Conservation (phyloP, 2,329 filamentous ascomycete species). For the Colletotrichum siamense region DNA sequence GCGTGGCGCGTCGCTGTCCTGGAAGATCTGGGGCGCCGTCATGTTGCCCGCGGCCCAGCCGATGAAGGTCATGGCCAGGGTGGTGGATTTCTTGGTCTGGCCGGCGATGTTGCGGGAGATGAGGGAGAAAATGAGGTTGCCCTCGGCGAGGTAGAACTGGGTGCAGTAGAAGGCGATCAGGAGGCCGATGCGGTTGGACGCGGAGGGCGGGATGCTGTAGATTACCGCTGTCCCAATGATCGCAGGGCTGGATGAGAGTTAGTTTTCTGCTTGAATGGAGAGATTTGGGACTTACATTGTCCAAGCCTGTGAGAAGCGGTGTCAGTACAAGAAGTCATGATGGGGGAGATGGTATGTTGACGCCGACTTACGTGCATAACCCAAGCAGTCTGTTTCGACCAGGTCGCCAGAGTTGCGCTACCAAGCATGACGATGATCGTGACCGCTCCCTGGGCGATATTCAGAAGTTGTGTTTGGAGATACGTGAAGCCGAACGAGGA, state of each 20-base stretch:
- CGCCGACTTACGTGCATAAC: background rate
- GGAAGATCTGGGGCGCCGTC: conserved; percentile 69
- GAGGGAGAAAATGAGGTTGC: conserved; percentile 67
- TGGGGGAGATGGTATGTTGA: conserved; percentile 29
- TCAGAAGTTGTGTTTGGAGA: conserved; percentile 58
- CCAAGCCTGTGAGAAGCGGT: conserved; percentile 54
- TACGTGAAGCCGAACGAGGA: conserved; percentile 66
- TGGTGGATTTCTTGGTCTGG: conserved; percentile 70
- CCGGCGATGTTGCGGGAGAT: conserved; percentile 73
- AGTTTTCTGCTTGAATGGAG: background rate
- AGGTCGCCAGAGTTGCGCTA: conserved; percentile 57
- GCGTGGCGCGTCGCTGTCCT: conserved; percentile 57
- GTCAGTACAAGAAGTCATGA: conserved; percentile 54
- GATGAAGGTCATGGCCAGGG: conserved; percentile 48
- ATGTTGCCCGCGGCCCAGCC: conserved; percentile 59
- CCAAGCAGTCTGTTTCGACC: conserved; percentile 60
- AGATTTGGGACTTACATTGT: background rate
- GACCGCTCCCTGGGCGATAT: conserved; percentile 55
- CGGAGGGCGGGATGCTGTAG: conserved; percentile 35
- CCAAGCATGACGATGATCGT: conserved; percentile 8
- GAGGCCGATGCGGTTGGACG: conserved; percentile 38
- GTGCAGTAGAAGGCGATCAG: conserved; percentile 48
- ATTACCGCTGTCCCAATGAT: conserved; percentile 44
- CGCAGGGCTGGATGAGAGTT: background rate
- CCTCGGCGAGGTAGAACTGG: conserved; percentile 46